Conservation (phyloP, 1,139 yeast genomes). For the Hanseniaspora gamundiae region DNA sequence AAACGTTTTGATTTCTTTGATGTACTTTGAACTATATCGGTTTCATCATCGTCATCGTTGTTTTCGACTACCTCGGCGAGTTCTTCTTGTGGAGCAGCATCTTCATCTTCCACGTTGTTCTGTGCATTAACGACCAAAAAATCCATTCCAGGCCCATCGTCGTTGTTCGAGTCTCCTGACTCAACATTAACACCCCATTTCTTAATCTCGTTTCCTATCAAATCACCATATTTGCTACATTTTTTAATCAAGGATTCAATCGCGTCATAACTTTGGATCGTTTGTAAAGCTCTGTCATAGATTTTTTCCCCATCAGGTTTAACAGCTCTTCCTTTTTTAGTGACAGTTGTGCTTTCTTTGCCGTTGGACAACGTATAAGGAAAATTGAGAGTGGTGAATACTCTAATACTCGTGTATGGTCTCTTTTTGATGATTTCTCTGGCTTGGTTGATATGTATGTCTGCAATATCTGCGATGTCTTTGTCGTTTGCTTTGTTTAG, state of each 20-base stretch:
- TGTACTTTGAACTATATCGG: slow-evolving; percentile 10
- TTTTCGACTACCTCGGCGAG: slow-evolving; percentile 26
- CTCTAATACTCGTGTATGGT: slow-evolving; percentile 59
- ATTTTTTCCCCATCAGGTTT: slow-evolving; percentile 67
- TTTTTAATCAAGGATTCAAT: slow-evolving; percentile 79
- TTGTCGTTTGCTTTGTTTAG: slow-evolving; percentile 64
- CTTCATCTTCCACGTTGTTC: slow-evolving; percentile 17
- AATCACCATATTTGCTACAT: slow-evolving; percentile 68
- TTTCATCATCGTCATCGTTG: slow-evolving; percentile 21
- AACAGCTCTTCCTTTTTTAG: slow-evolving; percentile 14
- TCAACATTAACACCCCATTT: slow-evolving; percentile 76
- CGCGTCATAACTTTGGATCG: slow-evolving; percentile 82
- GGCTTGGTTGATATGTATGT: slow-evolving; percentile 58
- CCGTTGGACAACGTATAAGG: slow-evolving; percentile 22
- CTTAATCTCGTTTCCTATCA: slow-evolving; percentile 59
- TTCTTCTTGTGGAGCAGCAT: slow-evolving; percentile 10
- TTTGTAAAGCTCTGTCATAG: slow-evolving; percentile 55
- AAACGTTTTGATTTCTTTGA: slow-evolving; percentile 7
- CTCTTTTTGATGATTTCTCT: slow-evolving; percentile 46
- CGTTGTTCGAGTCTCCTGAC: slow-evolving; percentile 45
- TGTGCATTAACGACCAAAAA: slow-evolving; percentile 20
- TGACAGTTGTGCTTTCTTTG: slow-evolving; percentile 9
- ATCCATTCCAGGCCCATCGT: slow-evolving; percentile 23
- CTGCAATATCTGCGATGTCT: slow-evolving; percentile 72
- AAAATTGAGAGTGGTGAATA: slow-evolving; percentile 33